Evolutionary conservation across 257 asterid genomes (phyloP).

Genomic region (Solanum chaucha): DNA sequence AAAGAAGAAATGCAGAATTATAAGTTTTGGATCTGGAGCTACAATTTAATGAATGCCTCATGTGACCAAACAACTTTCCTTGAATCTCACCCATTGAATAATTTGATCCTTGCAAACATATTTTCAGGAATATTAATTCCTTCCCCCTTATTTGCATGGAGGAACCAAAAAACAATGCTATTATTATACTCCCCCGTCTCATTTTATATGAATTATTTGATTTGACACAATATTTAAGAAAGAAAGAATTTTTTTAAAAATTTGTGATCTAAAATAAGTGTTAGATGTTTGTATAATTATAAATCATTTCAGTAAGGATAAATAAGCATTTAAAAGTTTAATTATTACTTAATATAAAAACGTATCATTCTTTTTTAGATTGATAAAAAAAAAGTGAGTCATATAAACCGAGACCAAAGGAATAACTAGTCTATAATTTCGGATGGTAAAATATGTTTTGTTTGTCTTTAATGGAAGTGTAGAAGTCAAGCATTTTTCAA

Average conservation of each 20-base stretch:
- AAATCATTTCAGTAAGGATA: no score
- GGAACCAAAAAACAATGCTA: background rate
- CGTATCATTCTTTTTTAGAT: no score
- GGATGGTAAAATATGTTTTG: background rate
- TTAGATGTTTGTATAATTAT: background rate
- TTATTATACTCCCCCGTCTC: no score
- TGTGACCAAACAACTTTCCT: background rate
- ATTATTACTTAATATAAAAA: no score
- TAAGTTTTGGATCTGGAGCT: background rate
- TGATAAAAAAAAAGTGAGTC: background rate
- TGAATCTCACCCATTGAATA: background rate
- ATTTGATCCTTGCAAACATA: background rate
- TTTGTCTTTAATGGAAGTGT: background rate
- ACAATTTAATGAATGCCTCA: background rate
- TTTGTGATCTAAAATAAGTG: background rate
- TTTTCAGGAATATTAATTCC: background rate
- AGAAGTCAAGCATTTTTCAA: background rate
- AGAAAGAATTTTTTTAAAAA: no score
- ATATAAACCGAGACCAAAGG: background rate
- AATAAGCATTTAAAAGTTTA: no score
- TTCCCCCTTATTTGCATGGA: background rate
- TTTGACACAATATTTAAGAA: no score
- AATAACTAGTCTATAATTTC: background rate
- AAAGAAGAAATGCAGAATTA: background rate
- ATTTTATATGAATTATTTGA: no score